Percentiles rank a stretch among this genome's conserved stretches.
These are phyloP conservation scores for Hortiboletus flavorubellus DNA, from an alignment of 768 basidiomycete genomes.

Conservation along the genomic window DNA sequence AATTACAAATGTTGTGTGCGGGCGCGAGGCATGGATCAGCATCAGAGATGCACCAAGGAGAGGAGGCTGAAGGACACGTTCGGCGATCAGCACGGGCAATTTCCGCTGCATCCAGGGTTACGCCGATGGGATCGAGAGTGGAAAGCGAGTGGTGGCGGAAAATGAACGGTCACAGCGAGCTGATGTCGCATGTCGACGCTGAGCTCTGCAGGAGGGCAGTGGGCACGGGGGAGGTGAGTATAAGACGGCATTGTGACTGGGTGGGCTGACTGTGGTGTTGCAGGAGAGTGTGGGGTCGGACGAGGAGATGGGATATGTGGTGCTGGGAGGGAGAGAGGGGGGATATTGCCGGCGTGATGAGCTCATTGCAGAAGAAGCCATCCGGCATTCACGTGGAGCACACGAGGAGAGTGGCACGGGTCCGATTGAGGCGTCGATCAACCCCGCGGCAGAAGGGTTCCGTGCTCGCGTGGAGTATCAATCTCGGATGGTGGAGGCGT, in stretches of 20 bases:
- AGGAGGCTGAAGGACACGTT: slow-evolving; percentile 29
- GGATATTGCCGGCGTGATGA: slow-evolving; percentile 43
- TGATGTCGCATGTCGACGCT: slow-evolving; percentile 55
- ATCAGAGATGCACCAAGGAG: slow-evolving; percentile 26
- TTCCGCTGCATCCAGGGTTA: slow-evolving; percentile 31
- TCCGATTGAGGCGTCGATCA: slow-evolving; percentile 34
- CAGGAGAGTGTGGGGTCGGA: slow-evolving; percentile 27
- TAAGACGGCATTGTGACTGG: neutral
- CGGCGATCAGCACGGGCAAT: slow-evolving; percentile 31
- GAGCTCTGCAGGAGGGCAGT: slow-evolving; percentile 38
- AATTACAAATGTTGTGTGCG: slow-evolving; percentile 54
- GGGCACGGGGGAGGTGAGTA: slow-evolving; percentile 42
- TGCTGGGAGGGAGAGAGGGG: slow-evolving; percentile 29
- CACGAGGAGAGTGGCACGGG: slow-evolving; percentile 30
- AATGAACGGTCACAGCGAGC: slow-evolving; percentile 37
- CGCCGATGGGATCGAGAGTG: slow-evolving; percentile 10
- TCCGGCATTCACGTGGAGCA: slow-evolving; percentile 45
- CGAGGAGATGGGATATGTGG: slow-evolving; percentile 53
- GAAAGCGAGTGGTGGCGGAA: slow-evolving; percentile 26
- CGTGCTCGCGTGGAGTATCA: slow-evolving; percentile 45
- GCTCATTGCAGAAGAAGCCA: slow-evolving; percentile 47
- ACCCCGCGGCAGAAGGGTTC: slow-evolving; percentile 31
- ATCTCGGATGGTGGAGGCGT: slow-evolving; percentile 39
- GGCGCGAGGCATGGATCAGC: slow-evolving; percentile 31
- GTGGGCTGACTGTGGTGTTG: slow-evolving; percentile 8